Conservation (phyloP, 2,329 filamentous ascomycete genomes). For the Ophiostoma himal-ulmi region DNA sequence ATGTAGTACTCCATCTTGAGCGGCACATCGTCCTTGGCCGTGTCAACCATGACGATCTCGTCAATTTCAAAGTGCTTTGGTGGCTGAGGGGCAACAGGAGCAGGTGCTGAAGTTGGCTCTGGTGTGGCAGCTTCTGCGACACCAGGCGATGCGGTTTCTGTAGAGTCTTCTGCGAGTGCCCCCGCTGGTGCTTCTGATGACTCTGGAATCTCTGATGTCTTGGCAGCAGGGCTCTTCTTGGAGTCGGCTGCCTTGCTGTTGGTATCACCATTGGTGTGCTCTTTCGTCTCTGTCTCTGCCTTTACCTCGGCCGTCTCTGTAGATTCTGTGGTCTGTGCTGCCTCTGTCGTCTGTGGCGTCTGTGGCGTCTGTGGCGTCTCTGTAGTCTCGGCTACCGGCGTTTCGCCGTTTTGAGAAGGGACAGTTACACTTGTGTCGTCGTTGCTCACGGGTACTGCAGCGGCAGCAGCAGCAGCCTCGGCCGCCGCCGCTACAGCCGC, state of each 20-base stretch:
- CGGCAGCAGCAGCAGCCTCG: conserved; percentile 9
- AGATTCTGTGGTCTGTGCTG: neutral
- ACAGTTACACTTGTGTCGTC: neutral
- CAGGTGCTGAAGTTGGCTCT: conserved; percentile 24
- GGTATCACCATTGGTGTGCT: neutral
- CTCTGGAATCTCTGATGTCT: neutral
- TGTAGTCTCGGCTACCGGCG: neutral
- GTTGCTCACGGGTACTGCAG: neutral
- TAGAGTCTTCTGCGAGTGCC: neutral
- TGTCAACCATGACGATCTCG: conserved; percentile 52
- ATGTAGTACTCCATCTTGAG: conserved; percentile 56
- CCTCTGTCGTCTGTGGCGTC: neutral
- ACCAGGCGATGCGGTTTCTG: neutral
- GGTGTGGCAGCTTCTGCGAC: neutral
- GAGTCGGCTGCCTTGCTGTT: neutral
- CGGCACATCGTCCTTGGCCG: conserved; percentile 55
- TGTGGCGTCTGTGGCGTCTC: neutral
- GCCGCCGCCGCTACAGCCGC: conserved; percentile 17
- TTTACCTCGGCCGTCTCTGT: neutral
- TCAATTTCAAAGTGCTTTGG: conserved; percentile 26
- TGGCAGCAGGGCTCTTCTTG: neutral
- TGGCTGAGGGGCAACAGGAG: conserved; percentile 33
- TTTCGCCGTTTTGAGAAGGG: neutral
- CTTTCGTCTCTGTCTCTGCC: neutral
- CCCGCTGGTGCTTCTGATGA: neutral